phyloP scores from a whole-genome alignment of 2,329 filamentous ascomycete species.

The Pseudogymnoascus destructans region DNA sequence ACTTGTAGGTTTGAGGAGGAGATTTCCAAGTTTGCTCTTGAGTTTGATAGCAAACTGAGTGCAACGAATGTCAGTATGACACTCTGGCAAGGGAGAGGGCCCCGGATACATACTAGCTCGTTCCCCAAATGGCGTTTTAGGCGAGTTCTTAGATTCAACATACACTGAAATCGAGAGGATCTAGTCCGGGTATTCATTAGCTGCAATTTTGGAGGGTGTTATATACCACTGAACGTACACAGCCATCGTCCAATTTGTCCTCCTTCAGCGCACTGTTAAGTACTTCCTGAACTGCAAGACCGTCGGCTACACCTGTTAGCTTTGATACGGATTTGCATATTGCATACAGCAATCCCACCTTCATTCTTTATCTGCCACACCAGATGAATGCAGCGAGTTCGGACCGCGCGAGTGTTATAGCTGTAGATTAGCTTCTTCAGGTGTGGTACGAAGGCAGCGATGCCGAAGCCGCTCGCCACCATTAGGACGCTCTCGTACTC shows the following conservation, averaged over 20 bases:
- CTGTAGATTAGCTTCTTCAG: conserved; percentile 28
- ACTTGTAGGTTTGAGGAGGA: too few relatives aligned
- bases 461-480: conserved; percentile 27
- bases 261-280: not conserved
- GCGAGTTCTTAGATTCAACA: not conserved
- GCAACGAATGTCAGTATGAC: too few relatives aligned
- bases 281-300: not conserved
- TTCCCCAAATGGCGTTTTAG: not conserved
- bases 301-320: conserved; percentile 10
- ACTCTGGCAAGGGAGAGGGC: not conserved
- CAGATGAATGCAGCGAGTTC: conserved; percentile 25
- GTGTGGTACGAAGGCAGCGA: conserved; percentile 26
- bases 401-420: conserved; percentile 24
- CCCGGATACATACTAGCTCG: not conserved
- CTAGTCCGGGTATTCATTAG: not conserved
- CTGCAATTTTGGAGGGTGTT: not conserved
- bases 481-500: conserved; percentile 26
- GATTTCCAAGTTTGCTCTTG: too few relatives aligned
- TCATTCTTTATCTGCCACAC: conserved; percentile 25
- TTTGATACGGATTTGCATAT: not conserved
- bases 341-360: not conserved
- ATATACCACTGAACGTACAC: not conserved
- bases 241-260: not conserved
- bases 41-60: too few relatives aligned
- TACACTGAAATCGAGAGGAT: not conserved